Evolutionary conservation across 2,329 filamentous ascomycete species (phyloP).

Genomic region (Verticillium nonalfalfae): DNA sequence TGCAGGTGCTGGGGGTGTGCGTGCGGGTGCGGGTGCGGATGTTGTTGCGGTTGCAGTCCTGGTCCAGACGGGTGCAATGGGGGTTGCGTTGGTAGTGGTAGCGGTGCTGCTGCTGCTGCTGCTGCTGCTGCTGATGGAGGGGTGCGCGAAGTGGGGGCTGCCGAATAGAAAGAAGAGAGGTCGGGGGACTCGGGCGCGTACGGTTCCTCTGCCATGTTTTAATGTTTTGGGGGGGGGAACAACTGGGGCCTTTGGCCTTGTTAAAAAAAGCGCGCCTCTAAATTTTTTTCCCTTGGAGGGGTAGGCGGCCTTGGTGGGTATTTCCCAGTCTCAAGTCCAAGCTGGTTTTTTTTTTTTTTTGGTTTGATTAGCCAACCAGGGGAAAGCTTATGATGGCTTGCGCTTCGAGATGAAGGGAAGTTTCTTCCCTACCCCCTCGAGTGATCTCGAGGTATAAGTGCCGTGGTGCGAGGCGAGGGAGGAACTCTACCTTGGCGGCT

Average conservation of each 20-base stretch:
- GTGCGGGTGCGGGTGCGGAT: slow-evolving; percentile 15
- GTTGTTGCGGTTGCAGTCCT: slow-evolving; percentile 13
- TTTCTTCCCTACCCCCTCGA: neutral
- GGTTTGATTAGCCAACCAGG: neutral
- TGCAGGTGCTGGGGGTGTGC: slow-evolving; percentile 16
- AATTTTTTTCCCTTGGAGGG: neutral
- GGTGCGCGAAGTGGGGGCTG: slow-evolving; percentile 19
- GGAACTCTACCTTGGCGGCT: neutral
- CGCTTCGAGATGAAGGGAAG: neutral
- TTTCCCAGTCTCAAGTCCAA: neutral
- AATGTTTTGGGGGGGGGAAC: neutral
- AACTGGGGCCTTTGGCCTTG: neutral
- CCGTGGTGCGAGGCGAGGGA: neutral
- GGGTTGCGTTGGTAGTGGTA: slow-evolving; percentile 19
- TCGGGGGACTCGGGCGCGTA: slow-evolving; percentile 55
- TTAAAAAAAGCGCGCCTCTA: neutral
- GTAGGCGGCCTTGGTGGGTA: neutral
- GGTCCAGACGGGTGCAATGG: slow-evolving; percentile 13
- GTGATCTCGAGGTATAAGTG: neutral
- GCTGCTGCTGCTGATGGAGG: slow-evolving; percentile 16
- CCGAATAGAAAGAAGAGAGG: slow-evolving; percentile 48
- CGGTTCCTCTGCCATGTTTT: slow-evolving; percentile 42
- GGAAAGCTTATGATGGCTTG: neutral
- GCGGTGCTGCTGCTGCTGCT: slow-evolving; percentile 21
- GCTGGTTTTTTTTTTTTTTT: neutral